Percentiles rank a stretch among this genome's conserved stretches.
Evolutionary conservation across 2,329 filamentous ascomycete genomes (phyloP).

Genomic region (Zasmidium cellare): DNA sequence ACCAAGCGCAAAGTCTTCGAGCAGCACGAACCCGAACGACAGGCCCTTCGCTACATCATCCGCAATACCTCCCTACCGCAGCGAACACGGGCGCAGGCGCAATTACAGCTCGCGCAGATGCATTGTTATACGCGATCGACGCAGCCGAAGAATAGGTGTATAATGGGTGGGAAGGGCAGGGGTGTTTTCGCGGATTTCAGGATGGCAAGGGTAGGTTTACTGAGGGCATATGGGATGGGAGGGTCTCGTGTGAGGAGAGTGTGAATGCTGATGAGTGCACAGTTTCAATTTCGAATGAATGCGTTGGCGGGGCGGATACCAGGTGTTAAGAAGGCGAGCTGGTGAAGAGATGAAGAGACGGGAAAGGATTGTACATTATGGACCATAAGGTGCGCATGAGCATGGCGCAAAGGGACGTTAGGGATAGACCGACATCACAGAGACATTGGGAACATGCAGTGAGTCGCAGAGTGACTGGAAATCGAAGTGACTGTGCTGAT

Average conservation of each 20-base stretch:
- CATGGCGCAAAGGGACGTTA: neutral
- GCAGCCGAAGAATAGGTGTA: constrained; percentile 91
- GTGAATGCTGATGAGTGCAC: constrained; percentile 15
- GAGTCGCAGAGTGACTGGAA: neutral
- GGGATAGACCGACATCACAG: neutral
- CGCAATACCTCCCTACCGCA: constrained; percentile 85
- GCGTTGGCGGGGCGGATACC: constrained; percentile 82
- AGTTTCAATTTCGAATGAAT: constrained; percentile 93
- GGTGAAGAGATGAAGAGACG: constrained; percentile 54
- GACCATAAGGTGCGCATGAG: neutral
- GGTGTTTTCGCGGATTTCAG: constrained; percentile 94
- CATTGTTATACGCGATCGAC: constrained; percentile 92
- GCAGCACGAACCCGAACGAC: constrained; percentile 82
- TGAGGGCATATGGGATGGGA: neutral
- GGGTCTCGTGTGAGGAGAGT: neutral
- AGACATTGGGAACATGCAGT: neutral
- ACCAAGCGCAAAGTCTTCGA: constrained; percentile 94
- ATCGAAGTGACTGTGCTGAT: neutral
- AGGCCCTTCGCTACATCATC: constrained; percentile 80
- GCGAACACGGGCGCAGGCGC: constrained; percentile 82
- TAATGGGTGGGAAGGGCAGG: constrained; percentile 83
- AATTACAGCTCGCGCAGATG: constrained; percentile 92
- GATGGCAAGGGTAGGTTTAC: constrained; percentile 74
- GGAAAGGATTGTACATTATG: neutral
- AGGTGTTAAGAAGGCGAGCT: constrained; percentile 93